Base-by-base conservation (phyloP, 441 rosid species). In the Euphorbia schlechtendalii region DNA sequence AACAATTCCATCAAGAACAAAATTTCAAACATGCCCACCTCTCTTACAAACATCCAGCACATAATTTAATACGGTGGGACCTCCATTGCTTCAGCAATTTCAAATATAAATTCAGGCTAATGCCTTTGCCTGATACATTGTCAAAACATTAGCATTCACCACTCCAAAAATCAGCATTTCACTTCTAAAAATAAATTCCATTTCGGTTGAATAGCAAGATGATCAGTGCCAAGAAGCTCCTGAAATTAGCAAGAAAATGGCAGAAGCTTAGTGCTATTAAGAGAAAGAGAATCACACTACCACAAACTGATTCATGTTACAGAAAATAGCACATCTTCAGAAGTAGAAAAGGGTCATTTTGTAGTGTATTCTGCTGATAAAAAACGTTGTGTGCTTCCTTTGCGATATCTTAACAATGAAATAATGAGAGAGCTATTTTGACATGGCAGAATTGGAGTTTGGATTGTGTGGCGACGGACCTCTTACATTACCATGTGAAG, bases 191-290 rank as follows among this genome's bases (percentile, higher is more conserved):
- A 48, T 0, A 21, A 43, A 5, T 48, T 48, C 22, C 53, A 0
- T 48, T 48, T 17, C 21, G n/a, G n/a, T n/a, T 17, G 21, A 17
- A n/a, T 2, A 48, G 21, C 22, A 48, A 48, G 53, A 48, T 48
- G 53, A 48, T 48, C 53, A 21, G 24, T 53, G 17, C 57, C 28
- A 53, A 53, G 57, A 53, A 21, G 30, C 27, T 53, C 17, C 57
- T 21, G 4, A 21, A 53, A 21, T 21, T 53, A 22, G 57, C 57
- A 53, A 53, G 57, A 6, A 53, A 53, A 53, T 67, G 49, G 49
- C 32, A 34, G 57, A 48, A 22, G 24, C 46, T 58, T 17, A 58
- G 34, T 57, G 57, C 48, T 3, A 22, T 34, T 11, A 22, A 22
- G 34, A 2, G 36, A 24, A 17, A 58, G 32, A 5, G 34, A 46